phyloP scores from a whole-genome alignment of 2,329 filamentous ascomycete species.

The Aspergillus versicolor region DNA sequence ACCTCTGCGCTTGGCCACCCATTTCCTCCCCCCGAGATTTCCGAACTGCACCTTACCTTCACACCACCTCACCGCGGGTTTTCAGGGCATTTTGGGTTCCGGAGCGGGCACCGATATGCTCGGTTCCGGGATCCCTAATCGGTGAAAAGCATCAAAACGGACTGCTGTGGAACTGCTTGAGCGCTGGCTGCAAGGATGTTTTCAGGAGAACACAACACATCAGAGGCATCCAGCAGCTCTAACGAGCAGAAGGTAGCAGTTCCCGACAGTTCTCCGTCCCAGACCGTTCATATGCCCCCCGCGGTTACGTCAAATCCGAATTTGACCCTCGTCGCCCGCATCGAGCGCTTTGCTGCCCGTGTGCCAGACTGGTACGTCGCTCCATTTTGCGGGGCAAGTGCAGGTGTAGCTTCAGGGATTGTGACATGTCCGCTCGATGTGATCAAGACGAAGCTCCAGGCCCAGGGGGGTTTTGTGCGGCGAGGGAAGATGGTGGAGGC shows the following conservation, averaged over 20 bases:
- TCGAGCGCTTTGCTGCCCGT: constrained; percentile 45
- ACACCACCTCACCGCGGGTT: constrained; percentile 11
- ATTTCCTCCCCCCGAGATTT: background rate
- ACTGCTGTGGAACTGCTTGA: constrained; percentile 35
- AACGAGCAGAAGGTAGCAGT: constrained; percentile 28
- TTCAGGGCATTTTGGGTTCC: constrained; percentile 33
- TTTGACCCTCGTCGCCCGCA: constrained; percentile 33
- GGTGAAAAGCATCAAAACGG: constrained; percentile 36
- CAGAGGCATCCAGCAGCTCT: constrained; percentile 32
- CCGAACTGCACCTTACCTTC: constrained; percentile 5
- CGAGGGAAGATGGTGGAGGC: constrained; percentile 42
- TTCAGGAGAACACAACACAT: constrained; percentile 44
- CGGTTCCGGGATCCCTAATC: constrained; percentile 41
- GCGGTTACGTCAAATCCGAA: constrained; percentile 29
- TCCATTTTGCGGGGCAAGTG: constrained; percentile 80
- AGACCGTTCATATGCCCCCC: constrained; percentile 26
- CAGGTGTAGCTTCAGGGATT: constrained; percentile 88
- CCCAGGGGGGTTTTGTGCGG: constrained; percentile 77
- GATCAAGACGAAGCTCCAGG: constrained; percentile 97
- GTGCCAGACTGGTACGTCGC: constrained; percentile 65
- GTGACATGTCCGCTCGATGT: constrained; percentile 97
- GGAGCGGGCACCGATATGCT: constrained; percentile 43
- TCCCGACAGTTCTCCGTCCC: constrained; percentile 23
- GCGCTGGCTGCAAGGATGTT: constrained; percentile 44
- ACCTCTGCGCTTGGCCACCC: background rate